Percentiles rank a stretch among this genome's conserved stretches.
These are phyloP conservation scores for Coniferiporia weirii DNA, from an alignment of 1,284 basidiomycete genomes.

Conservation along the genomic window DNA sequence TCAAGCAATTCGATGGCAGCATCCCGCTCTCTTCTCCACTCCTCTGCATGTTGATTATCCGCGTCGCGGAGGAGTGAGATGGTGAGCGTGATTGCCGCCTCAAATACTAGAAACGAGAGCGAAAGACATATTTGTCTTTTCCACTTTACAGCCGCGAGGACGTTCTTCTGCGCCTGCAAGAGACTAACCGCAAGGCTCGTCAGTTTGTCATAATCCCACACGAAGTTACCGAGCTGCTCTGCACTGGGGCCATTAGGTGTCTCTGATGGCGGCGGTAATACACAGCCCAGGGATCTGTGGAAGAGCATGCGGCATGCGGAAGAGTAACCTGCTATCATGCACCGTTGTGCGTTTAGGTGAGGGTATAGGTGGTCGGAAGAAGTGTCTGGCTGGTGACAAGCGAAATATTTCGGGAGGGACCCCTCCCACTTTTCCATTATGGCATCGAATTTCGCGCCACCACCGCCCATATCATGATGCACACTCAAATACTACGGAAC, in stretches of 20 bases:
- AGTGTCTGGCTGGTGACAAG: conserved; percentile 20
- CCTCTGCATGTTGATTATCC: not conserved
- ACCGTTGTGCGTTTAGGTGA: conserved; percentile 22
- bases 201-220: conserved; percentile 25
- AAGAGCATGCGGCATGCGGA: conserved; percentile 27
- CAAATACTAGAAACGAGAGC: conserved; percentile 29
- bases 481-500: conserved; percentile 8
- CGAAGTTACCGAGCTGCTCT: not conserved
- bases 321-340: conserved; percentile 25
- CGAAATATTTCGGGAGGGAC: conserved; percentile 19
- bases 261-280: not conserved
- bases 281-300: conserved; percentile 21
- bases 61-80: conserved; percentile 11
- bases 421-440: conserved; percentile 9
- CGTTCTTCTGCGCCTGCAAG: conserved; percentile 22
- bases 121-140: conserved; percentile 22
- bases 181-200: conserved; percentile 27
- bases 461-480: not conserved
- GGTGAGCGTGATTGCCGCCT: conserved; percentile 28
- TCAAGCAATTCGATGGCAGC: conserved; percentile 10
- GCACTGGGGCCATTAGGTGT: not conserved
- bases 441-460: conserved; percentile 5
- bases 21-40: conserved; percentile 9
- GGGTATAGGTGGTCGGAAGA: conserved; percentile 18
- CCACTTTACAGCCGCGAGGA: conserved; percentile 19